Base-by-base conservation (phyloP, 2,329 filamentous ascomycete genomes). In the Neofusicoccum sp. region DNA sequence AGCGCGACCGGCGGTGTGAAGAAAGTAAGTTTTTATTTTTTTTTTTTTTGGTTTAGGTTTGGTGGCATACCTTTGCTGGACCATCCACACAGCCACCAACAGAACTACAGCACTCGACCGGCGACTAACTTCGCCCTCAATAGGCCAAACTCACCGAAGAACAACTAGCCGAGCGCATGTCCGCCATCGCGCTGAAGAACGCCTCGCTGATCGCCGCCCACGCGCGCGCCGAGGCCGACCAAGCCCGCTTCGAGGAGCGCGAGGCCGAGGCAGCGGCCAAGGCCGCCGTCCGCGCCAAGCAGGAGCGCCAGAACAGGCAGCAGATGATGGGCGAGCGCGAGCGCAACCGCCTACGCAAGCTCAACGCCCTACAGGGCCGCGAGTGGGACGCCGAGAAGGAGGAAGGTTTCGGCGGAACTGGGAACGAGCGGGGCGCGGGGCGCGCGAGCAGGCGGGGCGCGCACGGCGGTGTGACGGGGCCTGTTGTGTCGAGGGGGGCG, bases 301-400 rank as follows among this genome's bases (percentile, higher is more conserved):
- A 70, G 5, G 82, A 87, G 67, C 73, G 79, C 33, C 73, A 77
- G 62, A 83, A 86, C 64, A 74, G 85, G 37, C 83, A 83, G 64
- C 81, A 82, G 61, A 87, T 88, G 85, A 85, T 87, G 74, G 81
- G 79, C 28, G 86, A 89, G 74, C 78, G 86, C 22, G 86, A 89
- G 72, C 81, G 80, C 69, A 88, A 88, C 66, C 76, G 86, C 41
- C 78, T 80, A 66, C 73, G 86, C 52, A 89, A 89, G 69, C 73
- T 89, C 9, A 82, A 85, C 45, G 84, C 85, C 1, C 77, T 84
- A 68, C 80, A 78, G 2, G 85, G 85, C 0, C 75, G 86, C 14
- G 86, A 88, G 68, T 89, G 86, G 86, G 86, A 89, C 71, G 78
- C 81, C 4, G 81, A 85, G 66, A 88, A 89, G 73, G 84, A 87